Base-by-base conservation (phyloP, 2,329 filamentous ascomycete species). In the Zalaria sp. region DNA sequence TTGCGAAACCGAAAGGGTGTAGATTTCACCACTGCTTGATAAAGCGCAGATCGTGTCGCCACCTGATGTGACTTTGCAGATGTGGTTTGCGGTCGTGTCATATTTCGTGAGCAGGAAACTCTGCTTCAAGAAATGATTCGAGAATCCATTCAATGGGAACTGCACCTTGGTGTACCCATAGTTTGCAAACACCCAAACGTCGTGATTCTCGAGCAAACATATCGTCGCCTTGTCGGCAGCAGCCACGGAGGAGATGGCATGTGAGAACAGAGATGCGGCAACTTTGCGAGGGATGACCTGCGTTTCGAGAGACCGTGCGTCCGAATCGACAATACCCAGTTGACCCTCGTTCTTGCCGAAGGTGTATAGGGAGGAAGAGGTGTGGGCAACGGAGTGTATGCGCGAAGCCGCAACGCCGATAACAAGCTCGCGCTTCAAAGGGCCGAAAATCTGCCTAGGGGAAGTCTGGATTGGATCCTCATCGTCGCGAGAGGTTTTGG, bases 321-420 rank as follows among this genome's bases (percentile, higher is more conserved):
- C 89, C 0, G 91, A 89, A 58, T 95, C 91, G 65, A 95, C 87
- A 41, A 98, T 72, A 4, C 87, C 91, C 37, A 98, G 73, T 58
- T 98, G 91, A 2, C 91, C 91, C 51, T 87, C 79, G 53, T 96
- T 98, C 53, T 91, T 93, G 25, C 91, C 91, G 71, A 93, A 98
- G 2, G 86, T 93, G 57, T 84, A 98, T 1, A 98, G 65, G 1
- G 85, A 84, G 1, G 77, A 76, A 1, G 74, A 71, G 0, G 86
- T 95, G 54, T 91, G 83, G 0, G 86, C 85, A 3, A 93, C 88
- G 0, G 91, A 96, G 61, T 98, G 91, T 34, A 93, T 79, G 0
- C 84, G 72, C 2, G 91, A 96, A 5, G 91, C 89, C 2, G 91
- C 87, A 43, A 88, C 75, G 1, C 91, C 91, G 25, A 83, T 60